A percentile compares a stretch with the other conserved stretches of the same genome.
Evolutionary conservation across 768 basidiomycete species (phyloP).

Genomic region (Hebeloma cylindrosporum): DNA sequence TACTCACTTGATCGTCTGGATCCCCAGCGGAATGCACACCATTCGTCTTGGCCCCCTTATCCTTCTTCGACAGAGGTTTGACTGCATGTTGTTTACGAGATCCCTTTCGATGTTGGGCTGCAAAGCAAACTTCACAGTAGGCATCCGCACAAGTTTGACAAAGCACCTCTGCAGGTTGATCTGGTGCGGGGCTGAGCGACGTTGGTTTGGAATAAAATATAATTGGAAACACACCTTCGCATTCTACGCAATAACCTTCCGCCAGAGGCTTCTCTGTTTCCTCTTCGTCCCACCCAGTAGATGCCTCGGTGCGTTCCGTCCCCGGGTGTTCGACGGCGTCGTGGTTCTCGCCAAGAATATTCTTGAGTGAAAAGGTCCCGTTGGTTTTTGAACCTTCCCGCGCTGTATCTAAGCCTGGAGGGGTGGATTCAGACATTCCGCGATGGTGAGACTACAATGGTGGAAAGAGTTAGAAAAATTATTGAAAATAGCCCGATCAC

Average conservation of each 20-base stretch:
- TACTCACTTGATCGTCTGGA: slow-evolving; percentile 34
- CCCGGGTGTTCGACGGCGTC: slow-evolving; percentile 61
- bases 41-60: slow-evolving; percentile 31
- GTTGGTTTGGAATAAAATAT: neutral
- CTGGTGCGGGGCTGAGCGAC: slow-evolving; percentile 36
- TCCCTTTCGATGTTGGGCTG: slow-evolving; percentile 82
- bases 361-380: slow-evolving; percentile 59
- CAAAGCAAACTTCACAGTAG: slow-evolving; percentile 86
- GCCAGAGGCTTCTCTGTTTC: slow-evolving; percentile 41
- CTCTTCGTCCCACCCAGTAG: slow-evolving; percentile 72
- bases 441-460: slow-evolving; percentile 14
- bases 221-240: slow-evolving; percentile 63
- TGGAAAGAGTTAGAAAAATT: slow-evolving; percentile 6
- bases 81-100: slow-evolving; percentile 63
- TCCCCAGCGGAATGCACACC: slow-evolving; percentile 13
- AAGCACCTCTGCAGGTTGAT: slow-evolving; percentile 76
- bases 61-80: slow-evolving; percentile 42
- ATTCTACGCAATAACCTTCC: slow-evolving; percentile 80
- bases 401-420: slow-evolving; percentile 15
- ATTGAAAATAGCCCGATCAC: slow-evolving; percentile 6
- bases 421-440: slow-evolving; percentile 17
- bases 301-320: slow-evolving; percentile 22
- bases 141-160: slow-evolving; percentile 73
- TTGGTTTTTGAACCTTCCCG: slow-evolving; percentile 6
- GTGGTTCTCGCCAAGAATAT: slow-evolving; percentile 66